A percentile compares a stretch with the other conserved stretches of the same genome.
Conservation (phyloP, 208 protist species). For the Trypanosoma melophagium region DNA sequence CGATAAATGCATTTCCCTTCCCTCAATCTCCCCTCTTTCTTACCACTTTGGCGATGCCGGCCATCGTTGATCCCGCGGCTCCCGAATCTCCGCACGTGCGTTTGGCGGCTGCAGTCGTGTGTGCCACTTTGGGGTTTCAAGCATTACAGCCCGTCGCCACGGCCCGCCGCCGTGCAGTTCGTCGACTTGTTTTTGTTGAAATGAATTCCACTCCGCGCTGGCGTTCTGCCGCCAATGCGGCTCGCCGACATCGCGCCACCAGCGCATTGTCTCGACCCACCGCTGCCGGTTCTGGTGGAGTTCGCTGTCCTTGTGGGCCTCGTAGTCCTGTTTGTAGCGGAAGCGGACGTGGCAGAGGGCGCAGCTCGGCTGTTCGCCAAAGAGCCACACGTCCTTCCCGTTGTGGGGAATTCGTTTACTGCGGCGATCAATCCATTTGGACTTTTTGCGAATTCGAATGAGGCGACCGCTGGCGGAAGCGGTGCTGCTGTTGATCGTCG, state of each 20-base stretch:
- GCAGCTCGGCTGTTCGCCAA: constrained; percentile 87
- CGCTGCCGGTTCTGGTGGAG: constrained; percentile 80
- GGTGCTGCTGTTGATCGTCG: constrained; percentile 75
- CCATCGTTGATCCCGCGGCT: constrained; percentile 90
- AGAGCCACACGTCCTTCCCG: constrained; percentile 84
- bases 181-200: constrained; percentile 30
- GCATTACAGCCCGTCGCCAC: constrained; percentile 58
- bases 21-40: background rate
- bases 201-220: constrained; percentile 74
- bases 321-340: constrained; percentile 90
- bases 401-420: constrained; percentile 83
- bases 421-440: constrained; percentile 86
- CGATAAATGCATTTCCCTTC: no score
- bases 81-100: constrained; percentile 65
- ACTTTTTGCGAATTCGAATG: constrained; percentile 88
- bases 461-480: constrained; percentile 73
- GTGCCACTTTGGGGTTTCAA: constrained; percentile 71
- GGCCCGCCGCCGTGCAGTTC: constrained; percentile 1
- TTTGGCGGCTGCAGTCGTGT: constrained; percentile 62
- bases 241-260: constrained; percentile 79
- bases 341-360: constrained; percentile 88
- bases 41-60: constrained; percentile 90
- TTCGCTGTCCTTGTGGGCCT: constrained; percentile 89
- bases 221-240: constrained; percentile 53
- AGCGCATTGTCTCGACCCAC: constrained; percentile 86